These are phyloP conservation scores for Beauveria rudraprayagi DNA, from an alignment of 2,329 filamentous ascomycete species.

Conservation along the genomic window DNA sequence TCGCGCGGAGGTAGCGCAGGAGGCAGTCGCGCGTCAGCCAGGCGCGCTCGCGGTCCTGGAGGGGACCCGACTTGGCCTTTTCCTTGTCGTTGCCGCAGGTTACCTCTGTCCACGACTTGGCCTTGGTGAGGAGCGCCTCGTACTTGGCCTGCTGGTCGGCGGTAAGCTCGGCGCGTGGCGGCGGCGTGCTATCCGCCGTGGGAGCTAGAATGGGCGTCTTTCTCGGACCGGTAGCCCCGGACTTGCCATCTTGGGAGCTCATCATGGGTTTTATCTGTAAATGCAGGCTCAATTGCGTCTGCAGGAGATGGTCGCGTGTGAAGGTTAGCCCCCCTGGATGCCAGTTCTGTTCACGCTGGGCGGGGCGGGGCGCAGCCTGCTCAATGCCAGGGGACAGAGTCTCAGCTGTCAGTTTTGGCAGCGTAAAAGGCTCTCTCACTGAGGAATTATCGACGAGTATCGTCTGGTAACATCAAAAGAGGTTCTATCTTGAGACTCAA, in stretches of 20 bases:
- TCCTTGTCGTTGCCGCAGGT: conserved; percentile 44
- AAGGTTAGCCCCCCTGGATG: neutral
- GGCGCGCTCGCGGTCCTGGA: conserved; percentile 74
- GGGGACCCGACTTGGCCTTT: conserved; percentile 51
- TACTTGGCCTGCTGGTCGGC: conserved; percentile 78
- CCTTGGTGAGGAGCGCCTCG: conserved; percentile 61
- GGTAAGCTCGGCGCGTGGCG: conserved; percentile 53
- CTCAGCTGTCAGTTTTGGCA: neutral
- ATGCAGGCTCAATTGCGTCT: neutral
- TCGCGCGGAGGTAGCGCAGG: conserved; percentile 84
- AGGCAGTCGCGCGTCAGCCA: conserved; percentile 92
- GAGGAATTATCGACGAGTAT: too few relatives aligned
- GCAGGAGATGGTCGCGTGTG: neutral
- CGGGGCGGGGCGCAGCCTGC: neutral
- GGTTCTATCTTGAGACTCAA: neutral
- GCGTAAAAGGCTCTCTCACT: too few relatives aligned
- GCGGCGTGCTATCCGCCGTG: conserved; percentile 48
- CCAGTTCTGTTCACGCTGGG: too few relatives aligned
- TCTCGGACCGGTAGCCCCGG: conserved; percentile 17
- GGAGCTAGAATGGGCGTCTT: conserved; percentile 53
- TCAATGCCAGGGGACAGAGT: too few relatives aligned
- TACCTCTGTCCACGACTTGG: conserved; percentile 63
- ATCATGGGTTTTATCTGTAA: neutral
- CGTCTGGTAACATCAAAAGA: neutral
- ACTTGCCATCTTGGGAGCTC: neutral